Base-by-base conservation (phyloP, 2,329 filamentous ascomycete species). In the Pyrenophora tritici-repentis region DNA sequence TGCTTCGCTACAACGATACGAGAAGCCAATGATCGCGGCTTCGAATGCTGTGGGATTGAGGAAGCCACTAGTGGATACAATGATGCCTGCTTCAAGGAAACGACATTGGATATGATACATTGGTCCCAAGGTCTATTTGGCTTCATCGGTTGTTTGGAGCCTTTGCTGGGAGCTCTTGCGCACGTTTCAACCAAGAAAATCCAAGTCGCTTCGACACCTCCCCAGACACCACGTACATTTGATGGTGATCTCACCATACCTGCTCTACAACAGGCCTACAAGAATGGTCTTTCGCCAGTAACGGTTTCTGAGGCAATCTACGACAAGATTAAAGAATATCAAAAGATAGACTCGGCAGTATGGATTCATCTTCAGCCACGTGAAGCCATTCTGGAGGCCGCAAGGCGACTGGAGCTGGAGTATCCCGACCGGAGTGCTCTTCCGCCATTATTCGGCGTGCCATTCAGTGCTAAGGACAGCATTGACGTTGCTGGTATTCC, bases 1-100 rank as follows among this genome's bases (percentile, higher is more conserved):
- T 84, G 82, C 58, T 82, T 85, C 43, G 79, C 79, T 7, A 81
- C 80, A 0, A 83, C 81, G 0, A 73, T 82, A 2, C 73, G 82
- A 32, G 83, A 85, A 66, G 81, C 80, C 26, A 82, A 81, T 50
- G 83, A 85, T 59, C 77, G 83, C n/a, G 83, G 83, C 0, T 85
- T 83, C 56, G 81, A 85, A 60, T 83, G 80, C 66, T 85, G 82
- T 47, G 73, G 72, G 3, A 68, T 77, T 31, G 65, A 66, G 39
- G 74, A 77, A 53, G 73, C 71, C 55, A 81, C 79, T 0, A 75
- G 74, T 39, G 79, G 79, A 1, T 81, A 81, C 48, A 63, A 78
- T 62, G 75, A 80, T 44, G 65, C 69, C 9, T 70, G 74, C n/a
- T 77, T 78, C 57, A 79, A 79, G 13, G 68, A 66, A 16, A 74